Evolutionary conservation across 345 rosid species (phyloP).

Genomic region (Populus davidiana): DNA sequence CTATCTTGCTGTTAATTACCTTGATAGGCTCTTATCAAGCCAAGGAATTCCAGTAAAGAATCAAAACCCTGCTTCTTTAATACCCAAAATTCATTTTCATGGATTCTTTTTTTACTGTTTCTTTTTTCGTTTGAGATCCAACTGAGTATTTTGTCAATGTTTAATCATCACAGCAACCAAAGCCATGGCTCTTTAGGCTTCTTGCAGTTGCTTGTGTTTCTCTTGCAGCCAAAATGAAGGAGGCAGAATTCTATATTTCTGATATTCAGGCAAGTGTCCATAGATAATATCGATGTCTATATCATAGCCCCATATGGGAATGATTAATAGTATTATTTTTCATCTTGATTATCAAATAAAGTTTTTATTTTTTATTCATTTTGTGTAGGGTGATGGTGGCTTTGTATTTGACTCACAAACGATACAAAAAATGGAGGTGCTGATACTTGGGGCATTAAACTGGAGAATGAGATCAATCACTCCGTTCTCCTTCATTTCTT

Average conservation of each 20-base stretch:
- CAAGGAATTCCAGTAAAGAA: conserved; percentile 53
- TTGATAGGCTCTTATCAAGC: conserved; percentile 72
- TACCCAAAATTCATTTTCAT: not conserved
- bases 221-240: conserved; percentile 71
- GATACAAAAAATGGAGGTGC: conserved; percentile 64
- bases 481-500: conserved; percentile 69
- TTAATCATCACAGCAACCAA: conserved; percentile 36
- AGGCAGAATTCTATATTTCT: conserved; percentile 39
- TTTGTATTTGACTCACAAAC: conserved; percentile 50
- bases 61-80: not conserved
- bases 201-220: conserved; percentile 65
- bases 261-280: conserved; percentile 45
- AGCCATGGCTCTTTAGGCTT: conserved; percentile 63
- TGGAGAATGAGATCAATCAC: conserved; percentile 94
- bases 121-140: not conserved
- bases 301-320: not conserved
- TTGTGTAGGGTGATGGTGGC: conserved; percentile 39
- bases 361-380: not conserved
- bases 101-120: no score
- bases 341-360: not conserved
- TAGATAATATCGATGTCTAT: not conserved
- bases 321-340: not conserved
- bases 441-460: conserved; percentile 68
- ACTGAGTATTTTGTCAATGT: not conserved
- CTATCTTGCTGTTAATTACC: conserved; percentile 76